A percentile compares a stretch with the other conserved stretches of the same genome.
Evolutionary conservation across 176 grass and related monocot species (phyloP).

Genomic region (Avena insularis): DNA sequence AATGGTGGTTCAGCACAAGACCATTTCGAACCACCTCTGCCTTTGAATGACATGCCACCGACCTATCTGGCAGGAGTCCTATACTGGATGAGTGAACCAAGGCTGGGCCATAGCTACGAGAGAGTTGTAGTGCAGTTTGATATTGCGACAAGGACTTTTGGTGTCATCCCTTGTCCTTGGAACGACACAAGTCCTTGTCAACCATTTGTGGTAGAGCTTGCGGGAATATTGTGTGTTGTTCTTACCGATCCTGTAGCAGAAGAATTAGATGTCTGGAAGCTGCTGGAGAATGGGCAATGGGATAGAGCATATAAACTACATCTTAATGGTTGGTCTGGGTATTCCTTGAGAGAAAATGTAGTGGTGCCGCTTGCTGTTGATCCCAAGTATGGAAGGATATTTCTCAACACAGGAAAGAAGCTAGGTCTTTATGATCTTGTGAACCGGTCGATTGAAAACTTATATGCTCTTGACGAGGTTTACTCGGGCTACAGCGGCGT

Average conservation of each 20-base stretch:
- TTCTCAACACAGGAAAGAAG: neutral
- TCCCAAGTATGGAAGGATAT: neutral
- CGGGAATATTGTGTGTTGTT: neutral
- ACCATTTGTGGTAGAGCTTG: conserved; percentile 8
- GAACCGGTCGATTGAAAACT: neutral
- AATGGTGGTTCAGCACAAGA: neutral
- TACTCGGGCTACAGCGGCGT: neutral
- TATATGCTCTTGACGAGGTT: neutral
- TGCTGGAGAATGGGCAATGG: neutral
- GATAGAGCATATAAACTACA: neutral
- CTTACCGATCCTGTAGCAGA: neutral
- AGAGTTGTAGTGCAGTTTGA: neutral
- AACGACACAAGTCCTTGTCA: neutral
- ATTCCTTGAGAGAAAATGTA: neutral
- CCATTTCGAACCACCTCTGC: neutral
- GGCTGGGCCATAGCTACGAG: neutral
- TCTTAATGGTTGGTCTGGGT: neutral
- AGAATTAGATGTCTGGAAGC: conserved; percentile 14
- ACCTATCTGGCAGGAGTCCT: neutral
- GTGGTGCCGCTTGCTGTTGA: neutral
- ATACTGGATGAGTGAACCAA: conserved; percentile 19
- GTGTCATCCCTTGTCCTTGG: neutral
- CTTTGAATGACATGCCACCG: neutral
- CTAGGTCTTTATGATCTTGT: neutral
- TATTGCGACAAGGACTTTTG: neutral